Conservation (phyloP, 371 early-diverging fungal genomes). For the Haplosporangium sp. region DNA sequence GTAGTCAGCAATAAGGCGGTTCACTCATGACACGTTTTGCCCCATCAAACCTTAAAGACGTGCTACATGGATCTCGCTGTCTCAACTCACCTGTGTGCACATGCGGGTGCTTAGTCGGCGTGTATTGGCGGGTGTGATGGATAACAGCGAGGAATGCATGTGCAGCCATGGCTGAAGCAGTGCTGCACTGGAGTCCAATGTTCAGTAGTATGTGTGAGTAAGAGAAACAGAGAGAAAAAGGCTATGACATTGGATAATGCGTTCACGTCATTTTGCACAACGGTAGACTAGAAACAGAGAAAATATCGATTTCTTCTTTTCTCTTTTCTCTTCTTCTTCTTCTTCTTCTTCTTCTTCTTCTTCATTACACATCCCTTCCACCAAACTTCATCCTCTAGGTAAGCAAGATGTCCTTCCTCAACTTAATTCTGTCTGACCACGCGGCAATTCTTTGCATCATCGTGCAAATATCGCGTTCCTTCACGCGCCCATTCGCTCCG, state of each 20-base stretch:
- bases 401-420: conserved; percentile 6
- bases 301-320: not conserved
- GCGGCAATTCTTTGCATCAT: not conserved
- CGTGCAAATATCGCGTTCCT: not conserved
- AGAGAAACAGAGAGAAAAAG: not conserved
- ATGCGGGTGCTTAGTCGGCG: not conserved
- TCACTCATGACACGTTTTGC: not conserved
- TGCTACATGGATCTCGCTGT: too few relatives aligned
- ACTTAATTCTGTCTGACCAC: not conserved
- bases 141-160: conserved; percentile 7
- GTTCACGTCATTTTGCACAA: conserved; percentile 9
- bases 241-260: too few relatives aligned
- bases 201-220: not conserved
- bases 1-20: not conserved
- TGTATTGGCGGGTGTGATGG: not conserved
- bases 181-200: not conserved
- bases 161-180: too few relatives aligned
- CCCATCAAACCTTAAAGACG: conserved; percentile 35
- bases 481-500: not conserved
- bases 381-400: conserved; percentile 10
- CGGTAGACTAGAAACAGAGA: too few relatives aligned
- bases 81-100: too few relatives aligned
- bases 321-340: not conserved
- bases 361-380: conserved; percentile 6
- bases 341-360: conserved; percentile 7